phyloP scores from a whole-genome alignment of 2,329 filamentous ascomycete species.

The Monosporascus sp. region DNA sequence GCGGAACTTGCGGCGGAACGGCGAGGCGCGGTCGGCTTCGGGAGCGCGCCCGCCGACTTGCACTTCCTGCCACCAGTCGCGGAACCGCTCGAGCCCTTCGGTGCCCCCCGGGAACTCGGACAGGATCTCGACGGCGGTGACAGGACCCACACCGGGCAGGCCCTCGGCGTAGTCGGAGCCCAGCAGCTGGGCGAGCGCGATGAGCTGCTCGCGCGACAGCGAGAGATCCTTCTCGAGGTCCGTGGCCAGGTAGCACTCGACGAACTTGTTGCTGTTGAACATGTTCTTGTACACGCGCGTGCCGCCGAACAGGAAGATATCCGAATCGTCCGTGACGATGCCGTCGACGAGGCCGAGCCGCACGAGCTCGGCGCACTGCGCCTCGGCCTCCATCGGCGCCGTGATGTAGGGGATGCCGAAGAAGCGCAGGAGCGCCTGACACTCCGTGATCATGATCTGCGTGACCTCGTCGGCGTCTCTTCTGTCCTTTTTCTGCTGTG shows the following conservation, averaged over 20 bases:
- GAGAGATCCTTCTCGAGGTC: constrained; percentile 89
- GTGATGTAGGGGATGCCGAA: constrained; percentile 97
- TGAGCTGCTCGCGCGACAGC: constrained; percentile 79
- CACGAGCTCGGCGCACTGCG: constrained; percentile 92
- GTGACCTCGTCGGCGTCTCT: constrained; percentile 96
- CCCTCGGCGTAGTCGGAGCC: constrained; percentile 96
- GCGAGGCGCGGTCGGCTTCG: constrained; percentile 50
- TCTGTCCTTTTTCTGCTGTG: constrained; percentile 94
- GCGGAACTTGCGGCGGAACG: constrained; percentile 83
- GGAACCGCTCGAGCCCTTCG: constrained; percentile 65
- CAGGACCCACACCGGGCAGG: constrained; percentile 82
- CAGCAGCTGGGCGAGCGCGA: constrained; percentile 82
- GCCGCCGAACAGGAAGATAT: constrained; percentile 94
- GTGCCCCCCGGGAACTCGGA: constrained; percentile 70
- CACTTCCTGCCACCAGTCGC: constrained; percentile 79
- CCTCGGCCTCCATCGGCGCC: constrained; percentile 97
- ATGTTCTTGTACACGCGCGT: constrained; percentile 99
- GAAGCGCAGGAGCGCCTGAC: constrained; percentile 79
- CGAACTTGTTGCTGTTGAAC: constrained; percentile 98
- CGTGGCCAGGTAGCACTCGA: constrained; percentile 83
- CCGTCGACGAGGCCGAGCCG: constrained; percentile 84
- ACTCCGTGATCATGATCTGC: constrained; percentile 92
- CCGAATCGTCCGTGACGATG: constrained; percentile 95
- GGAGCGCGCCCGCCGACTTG: constrained; percentile 63
- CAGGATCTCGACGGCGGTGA: constrained; percentile 89